Percentiles rank a stretch among this genome's conserved stretches.
These are phyloP conservation scores for Russula sp. DNA, from an alignment of 768 basidiomycete species.

Conservation along the genomic window DNA sequence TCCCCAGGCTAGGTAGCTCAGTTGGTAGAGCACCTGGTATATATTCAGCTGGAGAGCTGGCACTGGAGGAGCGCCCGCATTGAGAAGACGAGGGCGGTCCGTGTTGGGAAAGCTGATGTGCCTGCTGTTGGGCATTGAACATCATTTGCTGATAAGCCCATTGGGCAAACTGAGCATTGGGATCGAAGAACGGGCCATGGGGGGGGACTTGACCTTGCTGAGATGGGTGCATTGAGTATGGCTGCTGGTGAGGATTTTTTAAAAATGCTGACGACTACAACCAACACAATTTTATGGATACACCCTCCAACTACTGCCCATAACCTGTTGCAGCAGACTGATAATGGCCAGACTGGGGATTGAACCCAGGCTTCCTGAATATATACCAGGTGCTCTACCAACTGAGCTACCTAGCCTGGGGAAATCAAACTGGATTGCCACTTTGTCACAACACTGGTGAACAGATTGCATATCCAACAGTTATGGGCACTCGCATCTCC, in stretches of 20 bases:
- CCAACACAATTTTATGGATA: slow-evolving; percentile 50
- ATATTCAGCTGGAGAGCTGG: slow-evolving; percentile 43
- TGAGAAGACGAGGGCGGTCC: slow-evolving; percentile 34
- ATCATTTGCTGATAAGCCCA: slow-evolving; percentile 94
- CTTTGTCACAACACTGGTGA: no score
- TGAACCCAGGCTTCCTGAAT: no score
- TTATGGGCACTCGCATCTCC: no score
- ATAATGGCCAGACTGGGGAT: no score
- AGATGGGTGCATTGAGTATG: slow-evolving; percentile 39
- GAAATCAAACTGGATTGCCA: no score
- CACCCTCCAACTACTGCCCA: slow-evolving; percentile 37
- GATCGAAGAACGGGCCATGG: slow-evolving; percentile 65
- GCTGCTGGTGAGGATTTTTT: slow-evolving; percentile 56
- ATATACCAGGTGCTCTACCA: no score
- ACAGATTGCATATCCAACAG: no score
- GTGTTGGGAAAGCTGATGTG: slow-evolving; percentile 19
- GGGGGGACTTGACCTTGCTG: slow-evolving; percentile 35
- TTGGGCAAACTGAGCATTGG: slow-evolving; percentile 69
- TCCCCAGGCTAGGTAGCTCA: no score
- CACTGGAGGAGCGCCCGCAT: slow-evolving; percentile 33
- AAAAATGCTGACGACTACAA: slow-evolving; percentile 62
- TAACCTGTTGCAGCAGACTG: no score
- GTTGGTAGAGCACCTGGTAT: no score
- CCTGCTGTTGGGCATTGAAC: slow-evolving; percentile 45
- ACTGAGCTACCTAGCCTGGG: no score